Percentiles rank a stretch among this genome's conserved stretches.
Evolutionary conservation across 202 grass and related monocot genomes (phyloP).

Genomic region (Carex arenaria): DNA sequence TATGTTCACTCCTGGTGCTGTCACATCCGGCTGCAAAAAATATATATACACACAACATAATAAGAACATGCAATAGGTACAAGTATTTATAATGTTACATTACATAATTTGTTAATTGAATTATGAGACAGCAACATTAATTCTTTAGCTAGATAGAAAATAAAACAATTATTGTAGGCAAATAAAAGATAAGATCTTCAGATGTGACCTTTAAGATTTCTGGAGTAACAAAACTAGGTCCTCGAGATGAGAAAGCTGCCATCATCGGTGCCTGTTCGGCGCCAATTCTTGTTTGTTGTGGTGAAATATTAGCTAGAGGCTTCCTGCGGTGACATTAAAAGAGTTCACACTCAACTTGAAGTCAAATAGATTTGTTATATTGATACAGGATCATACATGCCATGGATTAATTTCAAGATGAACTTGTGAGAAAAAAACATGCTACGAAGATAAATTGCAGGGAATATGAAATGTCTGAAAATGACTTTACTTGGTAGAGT

Average conservation of each 20-base stretch:
- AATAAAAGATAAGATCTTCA: background rate
- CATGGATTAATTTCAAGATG: background rate
- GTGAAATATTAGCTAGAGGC: constrained; percentile 49
- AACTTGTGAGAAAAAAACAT: background rate
- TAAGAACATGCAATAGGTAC: background rate
- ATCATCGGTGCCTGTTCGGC: constrained; percentile 51
- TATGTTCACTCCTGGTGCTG: constrained; percentile 57
- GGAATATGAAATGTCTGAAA: background rate
- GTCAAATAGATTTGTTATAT: background rate
- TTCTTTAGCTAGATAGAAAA: background rate
- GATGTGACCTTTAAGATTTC: constrained; percentile 47
- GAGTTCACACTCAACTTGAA: background rate
- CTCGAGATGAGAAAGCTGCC: constrained; percentile 60
- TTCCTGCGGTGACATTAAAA: background rate
- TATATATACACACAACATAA: background rate
- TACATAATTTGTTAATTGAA: background rate
- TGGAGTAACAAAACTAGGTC: constrained; percentile 49
- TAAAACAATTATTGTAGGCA: background rate
- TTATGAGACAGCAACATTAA: background rate
- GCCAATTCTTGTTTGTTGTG: constrained; percentile 35
- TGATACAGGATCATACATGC: background rate
- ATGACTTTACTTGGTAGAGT: constrained; percentile 21
- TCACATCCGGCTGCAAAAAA: constrained; percentile 42
- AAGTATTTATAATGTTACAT: background rate
- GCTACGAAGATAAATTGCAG: background rate